Conservation (phyloP, 225 moss, liverwort and hornwort species). For the Marchantia polymorpha region DNA sequence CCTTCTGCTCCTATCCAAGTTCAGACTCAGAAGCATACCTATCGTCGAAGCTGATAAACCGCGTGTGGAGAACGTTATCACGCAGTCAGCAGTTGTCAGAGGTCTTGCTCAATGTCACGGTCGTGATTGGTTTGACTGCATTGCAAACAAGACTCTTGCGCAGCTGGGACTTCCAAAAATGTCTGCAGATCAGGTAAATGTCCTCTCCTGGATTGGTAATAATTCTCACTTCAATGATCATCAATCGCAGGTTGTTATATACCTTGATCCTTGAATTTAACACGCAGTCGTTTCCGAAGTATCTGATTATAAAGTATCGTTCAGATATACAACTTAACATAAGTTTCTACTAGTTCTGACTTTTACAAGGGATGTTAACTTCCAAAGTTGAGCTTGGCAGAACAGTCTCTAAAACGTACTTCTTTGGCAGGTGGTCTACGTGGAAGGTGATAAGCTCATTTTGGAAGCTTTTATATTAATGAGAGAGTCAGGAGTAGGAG, state of each 20-base stretch:
- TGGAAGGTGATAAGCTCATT: conserved; percentile 56
- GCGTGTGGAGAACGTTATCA: conserved; percentile 70
- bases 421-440: conserved; percentile 52
- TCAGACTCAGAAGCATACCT: conserved; percentile 76
- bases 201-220: not conserved
- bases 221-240: not conserved
- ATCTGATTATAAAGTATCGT: not conserved
- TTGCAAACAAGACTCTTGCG: conserved; percentile 60
- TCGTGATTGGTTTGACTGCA: conserved; percentile 80
- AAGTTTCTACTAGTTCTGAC: too few species aligned
- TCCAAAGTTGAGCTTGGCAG: too few species aligned
- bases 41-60: conserved; percentile 68
- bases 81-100: conserved; percentile 69
- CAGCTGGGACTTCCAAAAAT: conserved; percentile 72
- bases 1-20: conserved; percentile 72
- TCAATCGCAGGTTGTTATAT: not conserved
- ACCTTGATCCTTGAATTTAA: not conserved
- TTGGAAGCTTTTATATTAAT: conserved; percentile 88
- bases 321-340: not conserved
- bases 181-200: conserved; percentile 58
- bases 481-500: conserved; percentile 69
- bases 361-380: too few species aligned
- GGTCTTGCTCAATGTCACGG: conserved; percentile 78
- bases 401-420: not conserved
- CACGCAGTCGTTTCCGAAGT: not conserved